Base-by-base conservation (phyloP, 805 yeast species). In the Pichia phayaonensis region DNA sequence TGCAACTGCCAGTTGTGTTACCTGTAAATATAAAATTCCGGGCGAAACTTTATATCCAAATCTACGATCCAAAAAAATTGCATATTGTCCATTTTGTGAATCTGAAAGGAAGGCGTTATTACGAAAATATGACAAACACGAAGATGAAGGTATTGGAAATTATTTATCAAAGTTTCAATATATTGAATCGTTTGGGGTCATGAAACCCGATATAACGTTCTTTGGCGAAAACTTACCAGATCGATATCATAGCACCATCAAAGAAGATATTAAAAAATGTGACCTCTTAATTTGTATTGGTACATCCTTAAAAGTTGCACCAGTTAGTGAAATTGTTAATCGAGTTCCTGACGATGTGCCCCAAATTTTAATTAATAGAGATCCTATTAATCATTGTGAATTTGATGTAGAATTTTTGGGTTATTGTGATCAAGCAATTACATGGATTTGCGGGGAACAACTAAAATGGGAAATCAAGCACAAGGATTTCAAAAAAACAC, bases 161-260 rank as follows among this genome's bases (percentile, higher is more conserved):
- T 61, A 54, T 42, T 66, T 67, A 1, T 49, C 68, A 6, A 54
- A 54, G 22, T 66, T 54, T 46, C 62, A 63, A 11, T 49, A 57
- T 48, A 66, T 72, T 23, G 76, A 79, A 58, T 76, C 85, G 10
- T 80, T 67, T 62, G 97, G 96, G 16, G 92, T 89, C 3, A 75
- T 87, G 77, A 90, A 90, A 64, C 97, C 97, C 0, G 95, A 90
- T 62, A 90, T 90, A 54, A 89, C 96, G 0, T 90, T 90, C 61
- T 90, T 90, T 58, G 96, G 96, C 16, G 97, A 90, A 64, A 79
- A 82, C 16, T 71, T 90, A 51, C 96, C 97, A 1, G 72, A 72
- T 15, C 66, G 73, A 45, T 90, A 84, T 61, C 90, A 88, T 58
- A 74, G 75, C 44, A 64, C 68, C 20, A 76, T 83, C 27, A 70